Evolutionary conservation across 768 basidiomycete genomes (phyloP).

Genomic region (Naganishia randhawae): DNA sequence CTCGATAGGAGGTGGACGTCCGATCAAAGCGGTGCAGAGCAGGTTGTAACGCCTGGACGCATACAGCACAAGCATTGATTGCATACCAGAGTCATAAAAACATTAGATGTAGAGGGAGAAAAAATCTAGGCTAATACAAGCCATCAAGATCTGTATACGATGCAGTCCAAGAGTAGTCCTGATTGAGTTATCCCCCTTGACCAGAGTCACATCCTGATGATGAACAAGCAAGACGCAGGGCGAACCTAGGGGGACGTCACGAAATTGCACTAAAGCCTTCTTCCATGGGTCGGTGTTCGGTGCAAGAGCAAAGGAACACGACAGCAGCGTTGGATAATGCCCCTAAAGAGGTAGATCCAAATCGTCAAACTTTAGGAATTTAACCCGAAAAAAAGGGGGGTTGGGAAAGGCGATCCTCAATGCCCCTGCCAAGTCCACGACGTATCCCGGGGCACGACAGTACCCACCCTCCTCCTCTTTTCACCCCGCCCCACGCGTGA

Average conservation of each 20-base stretch:
- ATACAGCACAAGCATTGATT: too few species aligned
- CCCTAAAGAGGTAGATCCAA: neutral
- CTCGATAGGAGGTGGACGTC: constrained; percentile 2
- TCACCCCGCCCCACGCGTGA: too few species aligned
- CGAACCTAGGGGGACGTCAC: constrained; percentile 40
- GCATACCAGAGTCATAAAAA: too few species aligned
- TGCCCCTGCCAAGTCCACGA: constrained; percentile 48
- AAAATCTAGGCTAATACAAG: constrained; percentile 48
- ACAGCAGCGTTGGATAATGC: constrained; percentile 20
- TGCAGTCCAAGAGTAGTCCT: constrained; percentile 53
- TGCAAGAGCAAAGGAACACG: constrained; percentile 26
- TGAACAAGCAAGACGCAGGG: constrained; percentile 20
- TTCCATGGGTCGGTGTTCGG: constrained; percentile 35
- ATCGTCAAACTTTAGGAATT: constrained; percentile 25
- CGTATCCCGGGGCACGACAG: too few species aligned
- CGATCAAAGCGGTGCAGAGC: constrained; percentile 3
- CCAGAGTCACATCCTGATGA: constrained; percentile 18
- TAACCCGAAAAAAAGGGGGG: constrained; percentile 16
- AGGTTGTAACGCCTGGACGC: too few species aligned
- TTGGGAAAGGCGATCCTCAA: constrained; percentile 45
- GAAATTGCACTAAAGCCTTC: constrained; percentile 53
- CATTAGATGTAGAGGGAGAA: constrained; percentile 10
- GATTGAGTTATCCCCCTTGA: constrained; percentile 49
- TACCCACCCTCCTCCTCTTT: constrained; percentile 42
- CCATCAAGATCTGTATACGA: constrained; percentile 35